Conservation (phyloP, 1,139 yeast species). For the Trichomonascaceae sp. region DNA sequence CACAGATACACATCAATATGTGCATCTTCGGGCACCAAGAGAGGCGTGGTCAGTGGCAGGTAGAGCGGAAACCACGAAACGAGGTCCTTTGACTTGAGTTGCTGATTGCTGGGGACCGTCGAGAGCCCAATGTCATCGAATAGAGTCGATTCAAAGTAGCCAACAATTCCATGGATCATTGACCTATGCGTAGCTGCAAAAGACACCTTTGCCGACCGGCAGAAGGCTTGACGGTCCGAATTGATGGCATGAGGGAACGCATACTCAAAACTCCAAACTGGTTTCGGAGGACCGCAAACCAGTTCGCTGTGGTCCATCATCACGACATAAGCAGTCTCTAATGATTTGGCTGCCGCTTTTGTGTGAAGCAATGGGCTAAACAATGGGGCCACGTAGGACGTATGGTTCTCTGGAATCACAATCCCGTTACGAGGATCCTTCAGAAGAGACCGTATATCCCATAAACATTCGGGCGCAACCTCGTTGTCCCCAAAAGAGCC, state of each 20-base stretch:
- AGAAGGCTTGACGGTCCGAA: conserved; percentile 19
- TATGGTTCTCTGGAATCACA: conserved; percentile 53
- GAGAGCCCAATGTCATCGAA: conserved; percentile 46
- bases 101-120: conserved; percentile 35
- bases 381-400: conserved; percentile 53
- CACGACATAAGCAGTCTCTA: conserved; percentile 48
- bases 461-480: conserved; percentile 65
- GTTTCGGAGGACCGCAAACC: conserved; percentile 14
- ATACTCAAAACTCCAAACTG: conserved; percentile 22
- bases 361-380: conserved; percentile 39
- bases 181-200: conserved; percentile 34
- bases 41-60: conserved; percentile 50
- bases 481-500: conserved; percentile 94
- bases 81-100: conserved; percentile 39
- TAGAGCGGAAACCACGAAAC: conserved; percentile 63
- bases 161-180: conserved; percentile 59
- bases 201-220: conserved; percentile 22
- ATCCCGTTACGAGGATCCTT: conserved; percentile 23
- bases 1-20: conserved; percentile 38
- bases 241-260: conserved; percentile 8
- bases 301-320: conserved; percentile 38
- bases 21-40: conserved; percentile 38
- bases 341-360: conserved; percentile 17
- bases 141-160: conserved; percentile 56
- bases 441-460: conserved; percentile 22